Evolutionary conservation across 2,329 filamentous ascomycete genomes (phyloP).

Genomic region (Phyllosticta capitalensis): DNA sequence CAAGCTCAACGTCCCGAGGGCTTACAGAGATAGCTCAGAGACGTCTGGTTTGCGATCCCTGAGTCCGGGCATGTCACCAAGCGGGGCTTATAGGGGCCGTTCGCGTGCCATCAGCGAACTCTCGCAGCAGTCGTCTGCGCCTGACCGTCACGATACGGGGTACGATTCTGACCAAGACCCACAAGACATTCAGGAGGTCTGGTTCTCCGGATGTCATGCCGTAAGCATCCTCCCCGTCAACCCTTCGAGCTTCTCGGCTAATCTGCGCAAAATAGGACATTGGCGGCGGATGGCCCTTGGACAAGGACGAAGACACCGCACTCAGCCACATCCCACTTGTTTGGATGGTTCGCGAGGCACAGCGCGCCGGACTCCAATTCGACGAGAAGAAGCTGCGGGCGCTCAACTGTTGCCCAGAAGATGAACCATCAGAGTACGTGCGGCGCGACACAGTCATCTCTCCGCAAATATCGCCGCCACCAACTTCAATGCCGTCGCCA

Average conservation of each 20-base stretch:
- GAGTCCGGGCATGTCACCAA: slow-evolving; percentile 21
- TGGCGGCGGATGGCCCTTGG: slow-evolving; percentile 61
- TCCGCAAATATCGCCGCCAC: neutral
- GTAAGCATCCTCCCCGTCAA: slow-evolving; percentile 16
- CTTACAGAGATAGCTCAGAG: slow-evolving; percentile 25
- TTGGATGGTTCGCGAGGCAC: slow-evolving; percentile 60
- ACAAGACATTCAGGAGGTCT: slow-evolving; percentile 71
- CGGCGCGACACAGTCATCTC: neutral
- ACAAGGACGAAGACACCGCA: slow-evolving; percentile 45
- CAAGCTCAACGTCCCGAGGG: neutral
- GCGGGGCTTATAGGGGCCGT: slow-evolving; percentile 9
- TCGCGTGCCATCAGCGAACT: slow-evolving; percentile 1
- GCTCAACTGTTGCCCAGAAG: slow-evolving; percentile 51
- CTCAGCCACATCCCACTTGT: slow-evolving; percentile 59
- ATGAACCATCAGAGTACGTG: slow-evolving; percentile 14
- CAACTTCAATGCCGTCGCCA: neutral
- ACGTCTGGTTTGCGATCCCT: slow-evolving; percentile 23
- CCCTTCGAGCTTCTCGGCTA: neutral
- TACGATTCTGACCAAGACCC: slow-evolving; percentile 33
- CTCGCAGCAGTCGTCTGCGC: neutral
- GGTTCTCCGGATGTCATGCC: slow-evolving; percentile 71
- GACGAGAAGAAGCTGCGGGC: slow-evolving; percentile 58
- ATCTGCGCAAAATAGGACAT: slow-evolving; percentile 43
- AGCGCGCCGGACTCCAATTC: slow-evolving; percentile 58
- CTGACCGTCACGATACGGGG: slow-evolving; percentile 11